Conservation (phyloP, 805 yeast species). For the Candida koratica region DNA sequence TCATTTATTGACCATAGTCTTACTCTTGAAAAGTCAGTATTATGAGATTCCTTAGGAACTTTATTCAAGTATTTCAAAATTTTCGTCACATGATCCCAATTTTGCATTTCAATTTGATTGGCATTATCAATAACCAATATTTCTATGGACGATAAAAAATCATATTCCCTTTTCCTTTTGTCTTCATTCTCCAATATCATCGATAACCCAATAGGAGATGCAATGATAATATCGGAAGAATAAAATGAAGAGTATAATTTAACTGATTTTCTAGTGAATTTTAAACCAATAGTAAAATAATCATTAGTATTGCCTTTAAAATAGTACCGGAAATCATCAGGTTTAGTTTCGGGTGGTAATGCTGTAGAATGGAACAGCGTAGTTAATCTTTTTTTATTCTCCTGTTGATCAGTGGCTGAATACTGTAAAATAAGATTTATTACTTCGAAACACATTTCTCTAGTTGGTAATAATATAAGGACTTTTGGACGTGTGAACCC, state of each 20-base stretch:
- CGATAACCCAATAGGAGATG: conserved; percentile 83
- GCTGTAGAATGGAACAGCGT: conserved; percentile 60
- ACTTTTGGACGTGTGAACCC: conserved; percentile 95
- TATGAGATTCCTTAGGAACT: conserved; percentile 72
- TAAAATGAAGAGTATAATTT: conserved; percentile 82
- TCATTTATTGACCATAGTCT: conserved; percentile 92
- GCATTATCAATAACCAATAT: conserved; percentile 75
- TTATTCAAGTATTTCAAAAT: conserved; percentile 64
- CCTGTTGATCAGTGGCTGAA: conserved; percentile 71
- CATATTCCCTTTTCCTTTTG: conserved; percentile 59
- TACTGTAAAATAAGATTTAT: conserved; percentile 57
- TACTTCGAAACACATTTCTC: conserved; percentile 69
- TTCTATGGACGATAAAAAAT: conserved; percentile 87
- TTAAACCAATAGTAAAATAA: conserved; percentile 85
- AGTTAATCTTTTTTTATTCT: conserved; percentile 71
- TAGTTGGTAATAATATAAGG: conserved; percentile 76
- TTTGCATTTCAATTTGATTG: conserved; percentile 85
- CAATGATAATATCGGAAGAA: conserved; percentile 79
- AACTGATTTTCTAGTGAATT: conserved; percentile 81
- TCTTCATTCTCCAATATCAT: conserved; percentile 66
- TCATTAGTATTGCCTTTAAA: conserved; percentile 92
- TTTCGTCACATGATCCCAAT: conserved; percentile 78
- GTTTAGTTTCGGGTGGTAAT: conserved; percentile 53
- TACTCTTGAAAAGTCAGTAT: conserved; percentile 86
- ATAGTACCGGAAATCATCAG: conserved; percentile 73